Evolutionary conservation across 441 rosid species (phyloP), one percentile per base, ranked within the genome.

Genomic region (Arabidopsis hybrid): DNA sequence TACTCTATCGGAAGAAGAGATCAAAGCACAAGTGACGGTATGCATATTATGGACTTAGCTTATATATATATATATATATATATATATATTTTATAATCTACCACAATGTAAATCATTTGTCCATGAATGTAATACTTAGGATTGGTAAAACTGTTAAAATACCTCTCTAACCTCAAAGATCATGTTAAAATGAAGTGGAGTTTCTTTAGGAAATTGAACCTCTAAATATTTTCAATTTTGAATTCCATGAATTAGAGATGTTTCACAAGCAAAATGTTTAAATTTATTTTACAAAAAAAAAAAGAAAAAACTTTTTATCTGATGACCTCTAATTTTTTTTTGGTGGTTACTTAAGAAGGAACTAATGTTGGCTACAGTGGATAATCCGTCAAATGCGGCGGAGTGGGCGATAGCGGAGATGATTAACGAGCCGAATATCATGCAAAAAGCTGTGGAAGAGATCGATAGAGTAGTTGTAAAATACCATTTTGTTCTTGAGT

Each of bases 351-450:
- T 43, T 60, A 11, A 36, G 60, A 67, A 82, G 85, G 85, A 82
- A 31, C 16, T 84, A 32, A 80, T 84, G 85, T 12, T 81, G 0
- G 85, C 84, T 1, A 72, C 79, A 7, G 73, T 84, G 2, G 86
- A 82, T 51, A 86, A 84, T 76, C 85, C 88, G 1, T 57, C 88
- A 1, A 83, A 83, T 46, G 83, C 78, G 0, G 71, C 16, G 0
- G 88, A 84, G 49, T 83, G 85, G 88, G 80, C 77, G 2, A 46
- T 83, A 46, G 85, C 83, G 0, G 88, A 86, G 75, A 84, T 86
- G 88, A 71, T 86, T 3, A 81, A 78, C 78, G 52, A 80, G 13
- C 87, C 87, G 0, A 69, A 73, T 18, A 72, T 85, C n/a, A 78
- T 86, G 29, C 9, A 61, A 45, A 85, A 63, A 46, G 90, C 90